Evolutionary conservation across 2,329 filamentous ascomycete genomes (phyloP), one percentile per base, ranked within the genome.

Genomic region (Claviceps quebecensis): DNA sequence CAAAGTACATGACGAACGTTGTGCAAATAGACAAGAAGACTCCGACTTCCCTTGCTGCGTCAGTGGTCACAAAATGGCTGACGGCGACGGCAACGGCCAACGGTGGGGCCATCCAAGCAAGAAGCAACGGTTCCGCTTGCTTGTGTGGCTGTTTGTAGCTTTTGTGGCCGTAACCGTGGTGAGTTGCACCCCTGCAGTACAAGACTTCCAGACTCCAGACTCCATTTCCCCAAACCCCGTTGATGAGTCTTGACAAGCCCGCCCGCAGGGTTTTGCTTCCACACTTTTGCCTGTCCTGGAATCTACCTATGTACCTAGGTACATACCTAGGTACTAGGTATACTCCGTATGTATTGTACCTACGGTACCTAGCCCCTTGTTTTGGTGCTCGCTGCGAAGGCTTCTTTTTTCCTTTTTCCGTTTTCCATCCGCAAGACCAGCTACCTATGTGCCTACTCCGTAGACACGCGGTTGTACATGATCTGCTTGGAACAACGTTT

Each of bases 131-230:
- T 39, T n/a, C 38, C 38, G 16, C 41, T 45, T 38, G 40, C 7
- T 34, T 47, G 47, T 11, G 47, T 52, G 47, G 40, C 47, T 52
- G 39, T 22, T 40, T 38, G 41, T 23, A 46, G 47, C 38, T 29
- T 44, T 34, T 14, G 51, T 47, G 48, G 38, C 38, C 43, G 44
- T 47, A 39, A 29, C 44, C 38, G 36, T 47, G 44, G 36, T 37
- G 36, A 43, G 40, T 5, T 22, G 17, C 40, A 13, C 19, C 17
- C 40, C 40, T n/a, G 19, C 40, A 22, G n/a, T n/a, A 19, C 36
- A 38, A 38, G 36, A 8, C 36, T 13, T 16, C 36, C 36, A 38
- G n/a, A n/a, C n/a, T n/a, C n/a, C n/a, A 13, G 16, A 14, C 36
- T 13, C 46, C 36, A 23, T n/a, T 40, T 39, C 34, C 46, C 46